Evolutionary conservation across 2,329 filamentous ascomycete genomes (phyloP).

Genomic region (Curvularia eragrostidis): DNA sequence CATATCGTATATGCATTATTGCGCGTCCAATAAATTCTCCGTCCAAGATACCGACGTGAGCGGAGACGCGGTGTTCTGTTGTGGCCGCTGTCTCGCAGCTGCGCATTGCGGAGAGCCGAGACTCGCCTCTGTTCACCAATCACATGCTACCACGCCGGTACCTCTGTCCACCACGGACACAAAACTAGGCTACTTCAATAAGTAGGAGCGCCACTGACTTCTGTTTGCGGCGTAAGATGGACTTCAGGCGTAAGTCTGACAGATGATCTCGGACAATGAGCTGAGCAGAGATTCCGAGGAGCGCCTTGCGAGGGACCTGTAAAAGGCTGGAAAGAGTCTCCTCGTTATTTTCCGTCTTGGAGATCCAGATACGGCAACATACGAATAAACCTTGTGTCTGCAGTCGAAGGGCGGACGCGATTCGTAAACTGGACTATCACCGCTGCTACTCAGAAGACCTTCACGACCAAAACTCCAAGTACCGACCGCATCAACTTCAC

Average conservation of each 20-base stretch:
- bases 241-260: background rate
- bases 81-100: background rate
- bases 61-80: background rate
- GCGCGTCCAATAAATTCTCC: constrained; percentile 1
- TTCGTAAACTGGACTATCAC: background rate
- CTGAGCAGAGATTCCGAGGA: background rate
- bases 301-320: background rate
- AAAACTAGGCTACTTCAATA: background rate
- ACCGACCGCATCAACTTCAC: background rate
- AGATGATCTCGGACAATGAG: constrained; percentile 4
- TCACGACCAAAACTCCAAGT: background rate
- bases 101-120: constrained; percentile 7
- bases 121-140: background rate
- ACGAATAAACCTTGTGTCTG: no score
- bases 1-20: background rate
- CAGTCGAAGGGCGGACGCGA: background rate
- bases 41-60: background rate
- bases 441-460: background rate
- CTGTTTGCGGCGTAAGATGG: background rate
- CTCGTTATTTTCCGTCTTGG: background rate
- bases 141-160: background rate
- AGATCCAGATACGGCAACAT: background rate
- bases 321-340: background rate
- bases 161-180: background rate
- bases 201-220: background rate